Conservation (phyloP, 495 filamentous ascomycete genomes). For the Aspergillus panamensis region DNA sequence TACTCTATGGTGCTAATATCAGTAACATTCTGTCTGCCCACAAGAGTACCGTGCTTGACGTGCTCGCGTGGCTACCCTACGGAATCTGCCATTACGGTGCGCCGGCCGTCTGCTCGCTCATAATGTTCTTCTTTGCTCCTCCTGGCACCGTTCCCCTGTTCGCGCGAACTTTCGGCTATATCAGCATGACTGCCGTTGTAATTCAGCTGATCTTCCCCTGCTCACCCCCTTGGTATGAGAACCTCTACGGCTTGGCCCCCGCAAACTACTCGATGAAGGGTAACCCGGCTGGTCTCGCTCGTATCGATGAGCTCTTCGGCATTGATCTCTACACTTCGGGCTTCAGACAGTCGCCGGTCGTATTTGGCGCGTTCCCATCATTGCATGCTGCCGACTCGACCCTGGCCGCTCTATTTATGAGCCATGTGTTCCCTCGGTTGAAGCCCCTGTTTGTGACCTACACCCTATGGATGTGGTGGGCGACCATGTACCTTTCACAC, state of each 20-base stretch:
- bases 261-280: slow-evolving; percentile 89
- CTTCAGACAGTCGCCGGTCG: slow-evolving; percentile 83
- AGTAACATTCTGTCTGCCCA: slow-evolving; percentile 93
- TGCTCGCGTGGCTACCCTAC: slow-evolving; percentile 92
- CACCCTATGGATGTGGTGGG: slow-evolving; percentile 92
- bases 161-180: slow-evolving; percentile 82
- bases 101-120: slow-evolving; percentile 66
- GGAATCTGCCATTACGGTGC: slow-evolving; percentile 83
- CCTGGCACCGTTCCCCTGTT: slow-evolving; percentile 83
- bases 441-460: slow-evolving; percentile 75
- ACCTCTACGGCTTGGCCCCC: slow-evolving; percentile 78
- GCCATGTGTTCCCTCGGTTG: slow-evolving; percentile 78
- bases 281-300: slow-evolving; percentile 79
- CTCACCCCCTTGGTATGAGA: slow-evolving; percentile 95
- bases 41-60: slow-evolving; percentile 71
- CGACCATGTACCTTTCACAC: slow-evolving; percentile 96
- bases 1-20: slow-evolving; percentile 91
- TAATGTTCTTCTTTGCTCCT: slow-evolving; percentile 84
- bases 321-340: slow-evolving; percentile 87
- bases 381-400: slow-evolving; percentile 84
- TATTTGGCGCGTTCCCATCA: slow-evolving; percentile 92
- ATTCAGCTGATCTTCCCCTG: slow-evolving; percentile 90
- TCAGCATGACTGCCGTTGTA: slow-evolving; percentile 79
- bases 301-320: slow-evolving; percentile 85
- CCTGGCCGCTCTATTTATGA: slow-evolving; percentile 88